Evolutionary conservation across 1,284 basidiomycete genomes (phyloP).

Genomic region (Meripilus lineatus): DNA sequence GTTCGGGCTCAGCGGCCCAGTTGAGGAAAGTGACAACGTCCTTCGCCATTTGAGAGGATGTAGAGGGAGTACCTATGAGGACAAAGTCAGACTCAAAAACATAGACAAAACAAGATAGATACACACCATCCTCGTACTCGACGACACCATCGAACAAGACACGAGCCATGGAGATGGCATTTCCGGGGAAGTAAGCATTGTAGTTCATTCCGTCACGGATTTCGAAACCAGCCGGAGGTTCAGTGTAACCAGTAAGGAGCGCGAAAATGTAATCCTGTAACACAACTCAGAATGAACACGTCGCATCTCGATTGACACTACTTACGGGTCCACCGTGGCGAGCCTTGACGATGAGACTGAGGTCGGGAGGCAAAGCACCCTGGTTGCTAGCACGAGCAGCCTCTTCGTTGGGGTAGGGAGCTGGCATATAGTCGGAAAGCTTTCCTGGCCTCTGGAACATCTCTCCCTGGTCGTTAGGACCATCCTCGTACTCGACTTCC

Average conservation of each 20-base stretch:
- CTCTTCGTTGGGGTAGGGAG: constrained; percentile 97
- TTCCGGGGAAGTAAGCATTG: constrained; percentile 97
- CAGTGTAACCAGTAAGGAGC: constrained; percentile 95
- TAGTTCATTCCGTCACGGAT: constrained; percentile 98
- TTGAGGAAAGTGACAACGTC: constrained; percentile 94
- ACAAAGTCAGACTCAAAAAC: not conserved
- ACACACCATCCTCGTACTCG: constrained; percentile 86
- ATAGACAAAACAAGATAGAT: not conserved
- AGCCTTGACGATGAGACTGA: constrained; percentile 97
- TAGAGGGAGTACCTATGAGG: constrained; percentile 85
- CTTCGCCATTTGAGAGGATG: constrained; percentile 99
- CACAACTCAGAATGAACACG: constrained; percentile 8
- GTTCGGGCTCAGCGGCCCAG: constrained; percentile 97
- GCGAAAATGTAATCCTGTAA: constrained; percentile 93
- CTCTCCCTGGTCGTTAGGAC: constrained; percentile 92
- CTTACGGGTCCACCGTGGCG: constrained; percentile 93
- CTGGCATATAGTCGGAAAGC: constrained; percentile 94
- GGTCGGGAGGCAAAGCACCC: constrained; percentile 95
- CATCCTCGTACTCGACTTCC: constrained; percentile 96
- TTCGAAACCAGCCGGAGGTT: constrained; percentile 94
- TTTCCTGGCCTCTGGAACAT: constrained; percentile 99
- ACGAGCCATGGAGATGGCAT: constrained; percentile 98
- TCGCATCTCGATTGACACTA: too few species aligned
- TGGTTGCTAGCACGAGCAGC: constrained; percentile 93
- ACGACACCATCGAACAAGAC: constrained; percentile 94